A percentile compares a stretch with the other conserved stretches of the same genome.
phyloP scores from a whole-genome alignment of 768 basidiomycete genomes.

The Trichaptum fuscoviolaceum region DNA sequence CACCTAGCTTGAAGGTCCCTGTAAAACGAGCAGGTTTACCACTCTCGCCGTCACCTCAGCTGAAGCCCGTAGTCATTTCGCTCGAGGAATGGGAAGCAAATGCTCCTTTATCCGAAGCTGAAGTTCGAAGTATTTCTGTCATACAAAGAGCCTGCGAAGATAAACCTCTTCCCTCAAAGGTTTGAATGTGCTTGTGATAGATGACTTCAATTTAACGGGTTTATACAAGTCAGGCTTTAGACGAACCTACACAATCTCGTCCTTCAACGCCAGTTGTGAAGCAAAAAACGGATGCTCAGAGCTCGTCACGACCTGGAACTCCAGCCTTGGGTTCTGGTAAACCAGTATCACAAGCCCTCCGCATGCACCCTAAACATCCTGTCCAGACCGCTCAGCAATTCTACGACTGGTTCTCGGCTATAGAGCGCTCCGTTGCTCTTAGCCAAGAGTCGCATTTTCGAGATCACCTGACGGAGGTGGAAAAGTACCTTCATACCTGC shows the following conservation, averaged over 20 bases:
- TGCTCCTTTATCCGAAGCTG: slow-evolving; percentile 67
- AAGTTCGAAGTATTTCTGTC: slow-evolving; percentile 56
- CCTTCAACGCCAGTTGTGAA: slow-evolving; percentile 33
- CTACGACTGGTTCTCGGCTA: slow-evolving; percentile 91
- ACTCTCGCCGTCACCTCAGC: not conserved
- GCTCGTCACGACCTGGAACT: slow-evolving; percentile 1
- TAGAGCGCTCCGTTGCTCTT: slow-evolving; percentile 87
- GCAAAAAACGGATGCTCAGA: slow-evolving; percentile 30
- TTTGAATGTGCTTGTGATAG: slow-evolving; percentile 24
- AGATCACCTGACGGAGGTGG: slow-evolving; percentile 72
- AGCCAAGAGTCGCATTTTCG: slow-evolving; percentile 93
- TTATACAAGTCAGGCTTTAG: not conserved
- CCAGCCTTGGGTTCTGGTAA: slow-evolving; percentile 18
- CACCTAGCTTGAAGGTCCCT: not conserved
- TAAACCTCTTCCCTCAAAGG: slow-evolving; percentile 70
- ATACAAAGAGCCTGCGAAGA: slow-evolving; percentile 60
- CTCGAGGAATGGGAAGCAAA: slow-evolving; percentile 92
- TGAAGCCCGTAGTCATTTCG: not conserved
- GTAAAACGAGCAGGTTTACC: not conserved
- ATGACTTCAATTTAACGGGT: not conserved
- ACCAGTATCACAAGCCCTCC: slow-evolving; percentile 21
- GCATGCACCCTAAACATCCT: slow-evolving; percentile 68
- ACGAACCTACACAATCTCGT: slow-evolving; percentile 18
- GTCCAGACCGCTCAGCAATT: slow-evolving; percentile 93
- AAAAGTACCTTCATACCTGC: slow-evolving; percentile 72